Evolutionary conservation across 139 green algal genomes (phyloP).

Genomic region (Bryopsis sp.): DNA sequence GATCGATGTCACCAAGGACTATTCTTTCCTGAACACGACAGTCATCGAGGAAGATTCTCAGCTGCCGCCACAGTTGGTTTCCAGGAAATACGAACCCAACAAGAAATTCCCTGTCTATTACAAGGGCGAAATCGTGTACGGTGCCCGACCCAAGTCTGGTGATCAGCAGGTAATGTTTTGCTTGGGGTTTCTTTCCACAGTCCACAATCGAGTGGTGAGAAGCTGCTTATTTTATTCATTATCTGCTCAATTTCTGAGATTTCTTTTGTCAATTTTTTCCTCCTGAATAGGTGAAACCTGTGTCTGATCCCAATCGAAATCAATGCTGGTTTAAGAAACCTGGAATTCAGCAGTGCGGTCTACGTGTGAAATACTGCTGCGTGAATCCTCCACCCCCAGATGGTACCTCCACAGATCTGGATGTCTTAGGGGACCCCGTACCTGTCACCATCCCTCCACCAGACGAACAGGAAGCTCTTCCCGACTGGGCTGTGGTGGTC

Average conservation of each 20-base stretch:
- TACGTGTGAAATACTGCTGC: not conserved
- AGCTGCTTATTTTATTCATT: not conserved
- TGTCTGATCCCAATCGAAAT: not conserved
- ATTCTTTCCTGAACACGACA: slow-evolving; percentile 42
- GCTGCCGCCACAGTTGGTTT: not conserved
- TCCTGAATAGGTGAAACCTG: no score
- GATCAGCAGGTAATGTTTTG: not conserved
- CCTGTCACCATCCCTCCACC: no score
- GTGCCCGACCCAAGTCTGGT: not conserved
- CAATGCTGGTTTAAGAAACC: not conserved
- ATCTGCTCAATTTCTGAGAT: slow-evolving; percentile 4
- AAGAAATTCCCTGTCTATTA: slow-evolving; percentile 1
- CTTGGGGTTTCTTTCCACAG: not conserved
- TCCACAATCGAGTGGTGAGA: not conserved
- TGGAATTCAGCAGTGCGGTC: not conserved
- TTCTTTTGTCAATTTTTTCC: no score
- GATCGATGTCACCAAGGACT: slow-evolving; percentile 47
- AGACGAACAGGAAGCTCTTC: no score
- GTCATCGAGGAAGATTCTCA: not conserved
- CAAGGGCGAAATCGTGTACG: not conserved
- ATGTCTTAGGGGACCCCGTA: no score
- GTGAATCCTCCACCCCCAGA: no score
- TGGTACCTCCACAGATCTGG: no score
- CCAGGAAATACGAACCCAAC: not conserved
- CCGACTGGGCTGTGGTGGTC: no score